Base-by-base conservation (phyloP, 257 asterid genomes). In the Salvia rosmarinus region DNA sequence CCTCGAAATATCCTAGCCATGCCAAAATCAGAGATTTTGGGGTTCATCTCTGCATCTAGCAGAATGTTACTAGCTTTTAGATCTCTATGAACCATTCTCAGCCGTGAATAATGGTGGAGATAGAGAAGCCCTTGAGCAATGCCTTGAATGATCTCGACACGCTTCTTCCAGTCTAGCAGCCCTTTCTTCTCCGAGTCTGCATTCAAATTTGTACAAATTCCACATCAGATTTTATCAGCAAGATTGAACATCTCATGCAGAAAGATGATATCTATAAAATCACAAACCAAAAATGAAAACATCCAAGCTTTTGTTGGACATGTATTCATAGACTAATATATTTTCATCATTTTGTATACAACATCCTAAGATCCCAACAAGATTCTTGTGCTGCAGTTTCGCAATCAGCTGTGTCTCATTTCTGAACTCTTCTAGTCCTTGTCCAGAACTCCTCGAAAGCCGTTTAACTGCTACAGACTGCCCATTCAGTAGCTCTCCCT, bases 1-100 rank as follows among this genome's bases (percentile, higher is more conserved):
- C 77, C 77, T 77, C 73, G 77, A 47, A 77, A 77, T 20, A 77
- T 50, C 6, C 56, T 16, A 0, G 56, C 56, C 56, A 50, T 50
- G 56, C 58, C 58, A 51, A 51, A 51, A 19, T 51, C 58, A 19
- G 58, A 51, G 30, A 51, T 51, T 51, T 51, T 51, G 23, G 58
- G 30, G 11, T 51, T 51, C 58, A 51, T 51, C 58, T 51, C 58
- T 2, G 58, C 30, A 51, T 51, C 58, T 7, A 51, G 30, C 19
- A 51, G 28, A 19, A 51, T 51, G 2, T 51, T 51, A 20, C 58
- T 51, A 51, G 58, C 58, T 51, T 51, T 51, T 17, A 51, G 58
- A 20, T 51, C 58, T 9, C 58, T 51, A 11, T 51, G 58, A 19
- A 51, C 58, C 19, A 51, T 9, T 20, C 58, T 51, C 6, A 51